phyloP scores from a whole-genome alignment of 2,329 filamentous ascomycete genomes.

The Acarospora socialis region DNA sequence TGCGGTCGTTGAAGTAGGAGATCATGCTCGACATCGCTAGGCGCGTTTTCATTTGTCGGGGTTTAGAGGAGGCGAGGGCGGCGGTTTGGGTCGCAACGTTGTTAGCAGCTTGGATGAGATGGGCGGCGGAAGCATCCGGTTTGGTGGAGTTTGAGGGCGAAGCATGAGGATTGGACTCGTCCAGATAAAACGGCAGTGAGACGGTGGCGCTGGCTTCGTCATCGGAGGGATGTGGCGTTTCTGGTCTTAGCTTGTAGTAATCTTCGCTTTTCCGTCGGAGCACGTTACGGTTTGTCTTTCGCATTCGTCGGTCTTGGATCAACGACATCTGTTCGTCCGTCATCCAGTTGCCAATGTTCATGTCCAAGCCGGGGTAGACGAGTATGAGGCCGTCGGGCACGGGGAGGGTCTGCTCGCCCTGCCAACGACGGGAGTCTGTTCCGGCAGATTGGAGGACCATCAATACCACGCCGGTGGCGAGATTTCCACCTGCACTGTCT shows the following conservation, averaged over 20 bases:
- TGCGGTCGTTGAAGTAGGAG: slow-evolving; percentile 91
- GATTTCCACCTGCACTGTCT: slow-evolving; percentile 70
- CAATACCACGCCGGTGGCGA: slow-evolving; percentile 65
- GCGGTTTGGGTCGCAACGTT: slow-evolving; percentile 25
- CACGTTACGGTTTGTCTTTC: slow-evolving; percentile 64
- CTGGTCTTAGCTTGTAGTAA: slow-evolving; percentile 65
- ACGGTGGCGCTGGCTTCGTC: slow-evolving; percentile 46
- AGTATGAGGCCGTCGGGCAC: slow-evolving; percentile 67
- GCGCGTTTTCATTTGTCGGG: slow-evolving; percentile 54
- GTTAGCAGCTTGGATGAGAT: slow-evolving; percentile 15
- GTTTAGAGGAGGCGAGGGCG: slow-evolving; percentile 24
- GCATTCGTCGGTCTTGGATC: slow-evolving; percentile 67
- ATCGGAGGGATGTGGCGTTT: slow-evolving; percentile 69
- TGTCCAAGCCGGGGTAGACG: slow-evolving; percentile 80
- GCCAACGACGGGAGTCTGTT: slow-evolving; percentile 40
- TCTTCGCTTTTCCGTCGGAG: slow-evolving; percentile 76
- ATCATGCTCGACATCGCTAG: slow-evolving; percentile 94
- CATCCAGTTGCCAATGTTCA: slow-evolving; percentile 99
- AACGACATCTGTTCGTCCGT: slow-evolving; percentile 93
- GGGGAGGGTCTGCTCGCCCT: slow-evolving; percentile 48
- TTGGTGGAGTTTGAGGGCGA: too few species aligned
- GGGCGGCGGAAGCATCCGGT: background rate
- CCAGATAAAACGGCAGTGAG: too few species aligned
- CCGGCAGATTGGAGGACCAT: slow-evolving; percentile 74
- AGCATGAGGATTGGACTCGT: too few species aligned